Percentiles rank a stretch among this genome's conserved stretches.
These are phyloP conservation scores for Fusarium sp. DNA, from an alignment of 2,329 filamentous ascomycete genomes.

Conservation along the genomic window DNA sequence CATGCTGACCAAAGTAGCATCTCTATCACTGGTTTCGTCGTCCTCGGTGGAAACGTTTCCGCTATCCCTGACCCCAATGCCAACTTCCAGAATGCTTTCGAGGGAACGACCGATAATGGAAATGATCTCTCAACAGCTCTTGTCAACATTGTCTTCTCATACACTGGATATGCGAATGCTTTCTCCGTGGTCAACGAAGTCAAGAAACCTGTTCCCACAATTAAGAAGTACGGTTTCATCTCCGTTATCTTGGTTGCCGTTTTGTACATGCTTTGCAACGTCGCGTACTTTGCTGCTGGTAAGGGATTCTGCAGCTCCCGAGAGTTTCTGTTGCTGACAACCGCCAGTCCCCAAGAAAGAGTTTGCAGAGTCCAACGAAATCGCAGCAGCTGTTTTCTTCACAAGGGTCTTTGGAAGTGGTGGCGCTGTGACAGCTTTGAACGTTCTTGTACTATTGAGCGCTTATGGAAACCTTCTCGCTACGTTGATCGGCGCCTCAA, in stretches of 20 bases:
- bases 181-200: conserved; percentile 74
- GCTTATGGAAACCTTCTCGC: conserved; percentile 71
- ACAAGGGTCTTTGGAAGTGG: conserved; percentile 65
- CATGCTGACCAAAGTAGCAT: conserved; percentile 50
- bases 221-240: conserved; percentile 63
- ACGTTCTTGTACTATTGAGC: conserved; percentile 68
- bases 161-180: conserved; percentile 70
- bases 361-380: conserved; percentile 63
- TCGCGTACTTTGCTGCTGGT: conserved; percentile 69
- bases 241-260: conserved; percentile 65
- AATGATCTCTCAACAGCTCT: conserved; percentile 61
- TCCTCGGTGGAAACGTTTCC: conserved; percentile 60
- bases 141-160: conserved; percentile 64
- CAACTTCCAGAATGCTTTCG: conserved; percentile 55
- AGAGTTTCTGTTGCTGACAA: background rate
- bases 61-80: conserved; percentile 49
- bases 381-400: conserved; percentile 72
- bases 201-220: conserved; percentile 68
- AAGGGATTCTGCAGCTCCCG: fast-evolving
- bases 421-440: conserved; percentile 59
- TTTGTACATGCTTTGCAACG: conserved; percentile 69
- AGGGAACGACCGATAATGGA: conserved; percentile 52
- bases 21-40: conserved; percentile 70
- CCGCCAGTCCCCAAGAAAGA: conserved; percentile 61
- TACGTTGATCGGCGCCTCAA: conserved; percentile 66